A percentile compares a stretch with the other conserved stretches of the same genome.
These are phyloP conservation scores for Colletotrichum sojae DNA, from an alignment of 2,329 filamentous ascomycete genomes.

Conservation along the genomic window DNA sequence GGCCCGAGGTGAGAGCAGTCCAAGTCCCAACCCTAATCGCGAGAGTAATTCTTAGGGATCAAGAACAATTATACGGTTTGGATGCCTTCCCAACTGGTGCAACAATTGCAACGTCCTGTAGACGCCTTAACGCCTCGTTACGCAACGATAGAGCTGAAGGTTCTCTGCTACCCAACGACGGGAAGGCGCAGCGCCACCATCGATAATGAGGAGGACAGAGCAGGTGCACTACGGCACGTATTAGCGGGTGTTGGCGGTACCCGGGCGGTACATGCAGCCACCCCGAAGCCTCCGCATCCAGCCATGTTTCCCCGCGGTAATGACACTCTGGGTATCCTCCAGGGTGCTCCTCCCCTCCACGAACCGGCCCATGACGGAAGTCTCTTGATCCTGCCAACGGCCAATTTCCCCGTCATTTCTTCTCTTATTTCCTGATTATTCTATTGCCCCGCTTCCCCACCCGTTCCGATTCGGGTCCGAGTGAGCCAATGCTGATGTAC, in stretches of 20 bases:
- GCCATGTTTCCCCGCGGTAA: conserved; percentile 16
- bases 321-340: not conserved
- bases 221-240: conserved; percentile 13
- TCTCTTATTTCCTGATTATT: conserved; percentile 2
- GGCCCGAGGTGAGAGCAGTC: not conserved
- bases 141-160: too few relatives aligned
- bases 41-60: too few relatives aligned
- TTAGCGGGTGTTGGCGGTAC: conserved; percentile 13
- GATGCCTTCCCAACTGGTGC: too few relatives aligned
- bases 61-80: too few relatives aligned
- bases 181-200: conserved; percentile 27
- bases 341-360: too few relatives aligned
- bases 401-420: conserved; percentile 21
- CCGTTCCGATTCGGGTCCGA: conserved; percentile 28
- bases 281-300: conserved; percentile 10
- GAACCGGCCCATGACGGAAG: too few relatives aligned
- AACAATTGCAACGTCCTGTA: not conserved
- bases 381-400: not conserved
- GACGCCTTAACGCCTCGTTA: too few relatives aligned
- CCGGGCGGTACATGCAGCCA: conserved; percentile 36
- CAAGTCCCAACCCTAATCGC: not conserved
- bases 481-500: too few relatives aligned
- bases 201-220: not conserved
- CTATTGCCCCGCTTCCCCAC: conserved; percentile 32
- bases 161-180: conserved; percentile 19